Base-by-base conservation (phyloP, 2,329 filamentous ascomycete species). In the Graphiopsis chlorocephala region DNA sequence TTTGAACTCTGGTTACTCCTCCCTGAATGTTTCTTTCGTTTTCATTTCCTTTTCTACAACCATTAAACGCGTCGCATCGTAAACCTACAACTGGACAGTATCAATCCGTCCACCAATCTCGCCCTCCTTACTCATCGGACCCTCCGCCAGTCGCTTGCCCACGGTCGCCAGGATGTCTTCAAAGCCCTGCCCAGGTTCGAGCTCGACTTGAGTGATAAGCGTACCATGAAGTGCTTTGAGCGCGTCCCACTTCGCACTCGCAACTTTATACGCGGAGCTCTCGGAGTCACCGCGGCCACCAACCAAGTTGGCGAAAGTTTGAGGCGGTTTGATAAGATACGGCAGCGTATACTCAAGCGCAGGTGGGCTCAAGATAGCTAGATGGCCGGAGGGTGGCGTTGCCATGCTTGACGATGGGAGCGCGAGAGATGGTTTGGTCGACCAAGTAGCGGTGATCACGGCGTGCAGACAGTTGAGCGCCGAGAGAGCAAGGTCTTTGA, bases 291-390 rank as follows among this genome's bases (percentile, higher is more conserved):
- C 84, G 11, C 81, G 78, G 11, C 85, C 85, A 15, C 83, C 84
- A 0, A 86, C 85, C n/a, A 87, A 79, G 62, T 85, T 85, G 14
- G 82, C 81, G 66, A 85, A 86, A 0, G 82, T 83, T 31, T 83
- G 82, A 1, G 85, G 81, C 3, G 85, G 84, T 62, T 82, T 83
- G 63, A 88, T 80, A 2, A 88, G 76, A 69, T 84, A 86, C 0
- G 85, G 85, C 0, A 88, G 73, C 0, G 86, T 78, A 2, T 79
- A 79, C 61, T 77, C 82, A 64, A 81, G 77, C 53, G 79, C 83
- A 56, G 77, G 82, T 0, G 84, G 83, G 2, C 82, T 79, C 17
- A 87, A 77, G 10, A 86, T 78, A 1, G 84, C 79, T 69, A 83
- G 81, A 25, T 82, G 72, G 2, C 85, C 85, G 3, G 81, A 67